Evolutionary conservation across 1,284 basidiomycete species (phyloP).

Genomic region (Naganishia sp.): DNA sequence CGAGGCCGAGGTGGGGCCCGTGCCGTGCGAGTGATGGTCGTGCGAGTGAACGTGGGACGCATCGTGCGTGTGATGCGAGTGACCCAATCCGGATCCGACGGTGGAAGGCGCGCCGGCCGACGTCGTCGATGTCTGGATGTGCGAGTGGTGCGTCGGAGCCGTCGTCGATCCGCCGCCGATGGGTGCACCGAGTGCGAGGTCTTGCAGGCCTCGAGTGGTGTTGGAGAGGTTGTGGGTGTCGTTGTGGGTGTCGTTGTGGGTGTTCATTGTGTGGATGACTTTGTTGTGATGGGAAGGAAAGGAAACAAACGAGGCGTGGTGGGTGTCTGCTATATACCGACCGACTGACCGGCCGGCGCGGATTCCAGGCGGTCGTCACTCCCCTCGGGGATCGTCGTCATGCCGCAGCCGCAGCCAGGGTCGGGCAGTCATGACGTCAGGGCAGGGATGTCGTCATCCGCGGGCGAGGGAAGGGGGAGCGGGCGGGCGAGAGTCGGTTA

Average conservation of each 20-base stretch:
- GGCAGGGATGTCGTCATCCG: no score
- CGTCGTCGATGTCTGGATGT: constrained; percentile 11
- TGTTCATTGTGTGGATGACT: constrained; percentile 10
- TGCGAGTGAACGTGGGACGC: background rate
- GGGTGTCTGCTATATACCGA: no score
- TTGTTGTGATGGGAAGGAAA: background rate
- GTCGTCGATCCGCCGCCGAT: constrained; percentile 18
- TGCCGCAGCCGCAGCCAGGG: no score
- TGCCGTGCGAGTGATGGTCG: constrained; percentile 8
- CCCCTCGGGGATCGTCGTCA: background rate
- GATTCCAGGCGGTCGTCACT: no score
- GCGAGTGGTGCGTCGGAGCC: background rate
- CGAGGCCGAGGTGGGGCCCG: no score
- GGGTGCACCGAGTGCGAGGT: constrained; percentile 23
- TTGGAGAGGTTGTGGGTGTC: constrained; percentile 1
- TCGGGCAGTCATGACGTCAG: no score
- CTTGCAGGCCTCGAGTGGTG: background rate
- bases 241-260: background rate
- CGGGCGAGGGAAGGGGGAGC: no score
- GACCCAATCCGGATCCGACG: background rate
- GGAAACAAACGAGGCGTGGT: no score
- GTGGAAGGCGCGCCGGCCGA: constrained; percentile 12
- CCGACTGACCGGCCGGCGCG: no score
- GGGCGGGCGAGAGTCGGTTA: no score
- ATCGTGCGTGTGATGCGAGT: background rate